Base-by-base conservation (phyloP, 345 rosid genomes). In the rapeseed (Brassica napus) region DNA sequence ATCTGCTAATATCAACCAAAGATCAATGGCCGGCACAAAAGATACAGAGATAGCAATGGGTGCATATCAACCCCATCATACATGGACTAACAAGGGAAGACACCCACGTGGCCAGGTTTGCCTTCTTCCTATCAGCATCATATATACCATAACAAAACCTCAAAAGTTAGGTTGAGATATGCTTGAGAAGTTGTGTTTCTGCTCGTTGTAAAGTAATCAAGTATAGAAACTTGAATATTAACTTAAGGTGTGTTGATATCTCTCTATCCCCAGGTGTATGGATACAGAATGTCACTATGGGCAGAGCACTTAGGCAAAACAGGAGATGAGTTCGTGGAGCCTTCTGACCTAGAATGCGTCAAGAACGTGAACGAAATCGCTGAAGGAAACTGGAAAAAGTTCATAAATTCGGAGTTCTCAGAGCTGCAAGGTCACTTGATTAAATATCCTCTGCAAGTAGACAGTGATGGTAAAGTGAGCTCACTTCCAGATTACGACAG, bases 21-120 rank as follows among this genome's bases (percentile, higher is more conserved):
- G 98, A 83, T 94, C 98, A 23, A 85, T 94, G 96, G 97, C 96
- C n/a, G 98, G 98, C 6, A 83, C 97, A 2, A 94, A 89, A 82
- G 98, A 94, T 78, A 88, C 98, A 0, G 98, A 93, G 85, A 90
- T 90, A 66, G 98, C 98, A 16, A 89, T 95, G 99, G 99, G 98
- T 68, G 92, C 97, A 9, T 95, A 95, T 79, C 99, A 95, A 81
- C 99, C 97, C 26, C 87, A 87, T 84, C 83, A 90, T 74, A 77
- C 97, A 8, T 91, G 97, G 89, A 72, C 77, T 49, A 1, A 71
- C 64, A 90, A 86, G 82, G 81, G 85, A 65, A 72, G 76, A 70
- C 93, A 85, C 75, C 99, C 98, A 4, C 84, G 37, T 24, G 98
- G 97, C 70, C 94, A 95, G 98, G 99, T 95, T 65, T 62, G 85